A percentile compares a stretch with the other conserved stretches of the same genome.
phyloP scores from a whole-genome alignment of 371 early-diverging fungal genomes.

The Rhizopus sp. region DNA sequence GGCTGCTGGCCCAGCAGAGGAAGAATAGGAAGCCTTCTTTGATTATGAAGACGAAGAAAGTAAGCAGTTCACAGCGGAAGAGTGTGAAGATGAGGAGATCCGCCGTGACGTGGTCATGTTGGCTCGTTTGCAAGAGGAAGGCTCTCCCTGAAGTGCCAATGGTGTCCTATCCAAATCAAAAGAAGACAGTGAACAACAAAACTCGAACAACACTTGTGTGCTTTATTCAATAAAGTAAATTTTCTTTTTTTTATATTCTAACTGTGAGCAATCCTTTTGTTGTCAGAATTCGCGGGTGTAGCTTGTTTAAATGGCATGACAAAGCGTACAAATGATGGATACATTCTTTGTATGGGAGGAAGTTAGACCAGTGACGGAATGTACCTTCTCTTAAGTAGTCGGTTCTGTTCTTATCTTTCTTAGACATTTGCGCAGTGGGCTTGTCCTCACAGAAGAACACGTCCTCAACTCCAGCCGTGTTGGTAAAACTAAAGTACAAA shows the following conservation, averaged over 20 bases:
- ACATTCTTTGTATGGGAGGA: conserved; percentile 16
- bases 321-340: conserved; percentile 3
- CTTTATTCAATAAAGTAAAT: neutral
- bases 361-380: conserved; percentile 4
- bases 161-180: too few relatives aligned
- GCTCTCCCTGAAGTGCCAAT: too few relatives aligned
- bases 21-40: too few relatives aligned
- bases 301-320: conserved; percentile 14
- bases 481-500: conserved; percentile 11
- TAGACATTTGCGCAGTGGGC: conserved; percentile 10
- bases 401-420: conserved; percentile 10
- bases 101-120: too few relatives aligned
- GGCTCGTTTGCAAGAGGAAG: too few relatives aligned
- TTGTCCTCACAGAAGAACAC: conserved; percentile 17
- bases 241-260: neutral
- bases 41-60: too few relatives aligned
- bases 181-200: too few relatives aligned
- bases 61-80: too few relatives aligned
- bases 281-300: neutral
- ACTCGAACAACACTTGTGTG: too few relatives aligned
- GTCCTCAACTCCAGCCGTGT: conserved; percentile 10
- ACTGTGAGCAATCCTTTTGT: neutral
- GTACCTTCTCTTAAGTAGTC: conserved; percentile 10
- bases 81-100: too few relatives aligned
- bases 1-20: too few relatives aligned